Evolutionary conservation across 768 basidiomycete genomes (phyloP), one percentile per base, ranked within the genome.

Genomic region (Trametes meyenii): DNA sequence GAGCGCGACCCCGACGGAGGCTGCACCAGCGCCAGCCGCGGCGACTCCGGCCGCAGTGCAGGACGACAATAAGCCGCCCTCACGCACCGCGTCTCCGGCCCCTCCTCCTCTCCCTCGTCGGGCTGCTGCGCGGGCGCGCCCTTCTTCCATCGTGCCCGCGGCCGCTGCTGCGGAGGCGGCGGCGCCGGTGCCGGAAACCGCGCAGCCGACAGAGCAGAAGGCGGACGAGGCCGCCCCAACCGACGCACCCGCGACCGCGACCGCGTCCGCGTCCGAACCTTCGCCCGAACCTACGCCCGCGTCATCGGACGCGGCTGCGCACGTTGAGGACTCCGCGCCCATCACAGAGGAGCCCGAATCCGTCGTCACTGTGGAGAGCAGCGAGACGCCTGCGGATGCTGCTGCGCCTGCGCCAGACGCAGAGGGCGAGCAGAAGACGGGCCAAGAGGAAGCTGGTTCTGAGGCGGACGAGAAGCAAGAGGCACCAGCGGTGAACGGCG

Each of bases 41-140:
- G 35, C 56, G 19, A 55, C 46, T 1, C 19, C 45, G 19, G 35
- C 35, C 39, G 17, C 55, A 6, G 17, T 39, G 12, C 39, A 43
- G n/a, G 56, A 56, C 49, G 54, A 55, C n/a, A 50, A 55, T 14
- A 50, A 38, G 36, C 50, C 66, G 46, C 57, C 62, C 2, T 58
- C 53, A 29, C 57, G 67, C 42, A 19, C 70, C 23, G 38, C 54
- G 10, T 66, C 68, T 4, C 80, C 82, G 49, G 74, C 69, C 3
- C 74, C 76, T 6, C 88, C 89, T 0, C 89, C 88, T 2, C 71
- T 91, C 23, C 89, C 89, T 0, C 79, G 86, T 43, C 77, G 89
- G 46, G 89, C 89, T 0, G 81, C 86, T 50, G 84, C 81, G 1
- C 79, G 89, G 21, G 75, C 74, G 6, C 67, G 80, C 13, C 75